Evolutionary conservation across 2,329 filamentous ascomycete species (phyloP).

Genomic region (Teratosphaeria viscida): DNA sequence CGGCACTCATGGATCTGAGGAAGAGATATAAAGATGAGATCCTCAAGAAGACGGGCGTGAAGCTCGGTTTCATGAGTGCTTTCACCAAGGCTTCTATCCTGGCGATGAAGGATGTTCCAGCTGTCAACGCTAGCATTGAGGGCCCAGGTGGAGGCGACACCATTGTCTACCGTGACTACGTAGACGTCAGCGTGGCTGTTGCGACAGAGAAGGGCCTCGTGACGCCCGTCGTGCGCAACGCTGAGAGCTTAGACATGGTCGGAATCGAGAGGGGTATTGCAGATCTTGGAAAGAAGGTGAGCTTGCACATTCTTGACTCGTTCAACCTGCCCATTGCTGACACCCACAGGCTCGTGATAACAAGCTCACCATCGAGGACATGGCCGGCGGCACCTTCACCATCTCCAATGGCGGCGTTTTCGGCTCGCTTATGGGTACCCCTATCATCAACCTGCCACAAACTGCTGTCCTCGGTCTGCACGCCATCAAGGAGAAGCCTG

Average conservation of each 20-base stretch:
- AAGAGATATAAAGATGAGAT: constrained; percentile 96
- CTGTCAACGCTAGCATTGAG: constrained; percentile 93
- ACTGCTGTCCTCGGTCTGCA: constrained; percentile 85
- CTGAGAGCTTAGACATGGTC: constrained; percentile 77
- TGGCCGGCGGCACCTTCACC: constrained; percentile 96
- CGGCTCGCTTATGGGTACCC: constrained; percentile 92
- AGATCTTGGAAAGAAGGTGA: constrained; percentile 87
- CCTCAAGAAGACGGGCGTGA: constrained; percentile 90
- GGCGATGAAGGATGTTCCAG: constrained; percentile 89
- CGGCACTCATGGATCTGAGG: constrained; percentile 89
- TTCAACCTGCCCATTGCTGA: background rate
- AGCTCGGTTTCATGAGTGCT: constrained; percentile 99
- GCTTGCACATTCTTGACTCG: constrained; percentile 6
- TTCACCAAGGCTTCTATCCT: constrained; percentile 84
- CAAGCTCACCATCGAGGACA: constrained; percentile 97
- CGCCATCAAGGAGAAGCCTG: constrained; percentile 88
- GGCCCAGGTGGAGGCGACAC: constrained; percentile 91
- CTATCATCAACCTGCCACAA: constrained; percentile 95
- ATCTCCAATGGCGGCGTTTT: constrained; percentile 97
- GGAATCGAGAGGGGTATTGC: constrained; percentile 85
- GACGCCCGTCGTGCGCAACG: constrained; percentile 90
- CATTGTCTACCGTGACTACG: constrained; percentile 96
- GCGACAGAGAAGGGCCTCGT: constrained; percentile 96
- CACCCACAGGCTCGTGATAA: constrained; percentile 67
- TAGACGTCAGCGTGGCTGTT: constrained; percentile 94